Evolutionary conservation across 2,329 filamentous ascomycete species (phyloP).

Genomic region (Fusarium tuaranense): DNA sequence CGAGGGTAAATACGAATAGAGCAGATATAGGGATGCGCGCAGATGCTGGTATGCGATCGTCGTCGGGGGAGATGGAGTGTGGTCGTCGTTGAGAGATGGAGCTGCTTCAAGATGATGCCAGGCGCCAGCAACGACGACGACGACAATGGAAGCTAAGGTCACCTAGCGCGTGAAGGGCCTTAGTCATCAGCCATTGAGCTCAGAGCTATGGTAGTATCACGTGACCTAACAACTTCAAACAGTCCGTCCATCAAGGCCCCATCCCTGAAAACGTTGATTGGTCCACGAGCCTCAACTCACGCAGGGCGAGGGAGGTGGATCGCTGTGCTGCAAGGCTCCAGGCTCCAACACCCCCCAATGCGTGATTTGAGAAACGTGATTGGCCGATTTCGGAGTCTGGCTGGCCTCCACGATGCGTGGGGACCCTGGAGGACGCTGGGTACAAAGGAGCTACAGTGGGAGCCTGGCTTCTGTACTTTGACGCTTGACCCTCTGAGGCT

Average conservation of each 20-base stretch:
- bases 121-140: constrained; percentile 48
- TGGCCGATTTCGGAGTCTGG: constrained; percentile 34
- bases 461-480: constrained; percentile 20
- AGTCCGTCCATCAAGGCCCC: neutral
- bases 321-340: constrained; percentile 22
- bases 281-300: constrained; percentile 3
- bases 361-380: constrained; percentile 22
- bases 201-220: constrained; percentile 14
- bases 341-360: constrained; percentile 29
- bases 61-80: constrained; percentile 17
- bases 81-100: constrained; percentile 37
- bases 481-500: constrained; percentile 28
- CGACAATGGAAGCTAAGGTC: constrained; percentile 41
- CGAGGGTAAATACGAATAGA: neutral
- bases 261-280: constrained; percentile 30
- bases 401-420: constrained; percentile 19
- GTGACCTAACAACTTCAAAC: constrained; percentile 26
- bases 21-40: constrained; percentile 2
- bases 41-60: constrained; percentile 12
- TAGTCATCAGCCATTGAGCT: constrained; percentile 43
- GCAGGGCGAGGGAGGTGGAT: constrained; percentile 33
- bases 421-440: constrained; percentile 34
- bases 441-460: constrained; percentile 35
- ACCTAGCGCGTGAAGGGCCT: constrained; percentile 31
- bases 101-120: constrained; percentile 44